These are phyloP conservation scores for Arctium minus DNA, from an alignment of 129 eudicot species.

Conservation along the genomic window DNA sequence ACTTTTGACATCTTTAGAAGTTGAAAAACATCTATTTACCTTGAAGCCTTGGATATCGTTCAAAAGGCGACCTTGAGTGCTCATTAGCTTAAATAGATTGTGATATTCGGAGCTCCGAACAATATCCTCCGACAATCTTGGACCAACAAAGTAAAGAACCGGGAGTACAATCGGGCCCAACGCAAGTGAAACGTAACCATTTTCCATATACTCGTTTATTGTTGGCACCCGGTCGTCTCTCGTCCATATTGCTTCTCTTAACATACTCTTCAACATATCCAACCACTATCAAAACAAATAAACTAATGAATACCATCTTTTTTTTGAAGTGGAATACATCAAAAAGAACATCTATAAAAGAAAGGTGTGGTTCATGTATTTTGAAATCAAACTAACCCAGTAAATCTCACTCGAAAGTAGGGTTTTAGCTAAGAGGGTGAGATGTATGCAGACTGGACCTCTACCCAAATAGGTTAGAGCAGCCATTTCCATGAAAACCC, in stretches of 20 bases:
- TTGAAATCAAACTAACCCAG: neutral
- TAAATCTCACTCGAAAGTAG: too few relatives aligned
- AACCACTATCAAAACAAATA: constrained; percentile 40
- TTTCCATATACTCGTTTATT: constrained; percentile 50
- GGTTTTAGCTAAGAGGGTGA: too few relatives aligned
- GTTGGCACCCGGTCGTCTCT: constrained; percentile 25
- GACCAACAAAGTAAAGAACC: constrained; percentile 46
- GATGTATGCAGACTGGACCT: too few relatives aligned
- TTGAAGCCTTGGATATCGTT: constrained; percentile 43
- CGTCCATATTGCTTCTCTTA: constrained; percentile 49
- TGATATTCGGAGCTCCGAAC: constrained; percentile 38
- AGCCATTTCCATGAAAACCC: too few relatives aligned
- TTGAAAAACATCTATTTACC: constrained; percentile 26
- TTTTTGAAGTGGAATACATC: too few relatives aligned
- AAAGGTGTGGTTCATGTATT: too few relatives aligned
- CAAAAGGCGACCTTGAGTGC: constrained; percentile 54
- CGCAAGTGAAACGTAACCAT: constrained; percentile 46
- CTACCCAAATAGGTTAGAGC: too few relatives aligned
- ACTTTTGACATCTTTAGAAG: neutral
- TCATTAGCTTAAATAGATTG: constrained; percentile 38
- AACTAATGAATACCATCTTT: neutral
- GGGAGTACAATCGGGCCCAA: constrained; percentile 57
- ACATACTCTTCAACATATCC: constrained; percentile 37
- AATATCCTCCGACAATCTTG: constrained; percentile 43
- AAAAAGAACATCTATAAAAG: too few relatives aligned